A percentile compares a stretch with the other conserved stretches of the same genome.
These are phyloP conservation scores for Aeminium ludgeri DNA, from an alignment of 495 filamentous ascomycete genomes.

Conservation along the genomic window DNA sequence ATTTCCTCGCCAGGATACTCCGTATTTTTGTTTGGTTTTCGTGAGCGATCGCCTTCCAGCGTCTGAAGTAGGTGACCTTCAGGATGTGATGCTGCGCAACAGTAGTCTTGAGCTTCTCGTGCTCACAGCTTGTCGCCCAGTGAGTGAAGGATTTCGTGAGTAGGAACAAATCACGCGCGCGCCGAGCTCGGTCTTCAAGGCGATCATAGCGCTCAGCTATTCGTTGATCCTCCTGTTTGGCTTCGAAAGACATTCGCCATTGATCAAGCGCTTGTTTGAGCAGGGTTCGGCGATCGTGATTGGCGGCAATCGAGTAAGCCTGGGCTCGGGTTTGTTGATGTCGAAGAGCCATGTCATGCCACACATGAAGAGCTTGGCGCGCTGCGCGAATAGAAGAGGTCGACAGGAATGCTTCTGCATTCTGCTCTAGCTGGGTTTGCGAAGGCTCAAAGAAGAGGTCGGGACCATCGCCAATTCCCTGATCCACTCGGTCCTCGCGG, in stretches of 20 bases:
- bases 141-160: slow-evolving; percentile 57
- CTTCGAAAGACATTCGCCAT: slow-evolving; percentile 37
- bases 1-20: slow-evolving; percentile 40
- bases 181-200: slow-evolving; percentile 41
- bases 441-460: slow-evolving; percentile 35
- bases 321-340: slow-evolving; percentile 28
- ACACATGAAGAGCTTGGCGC: slow-evolving; percentile 33
- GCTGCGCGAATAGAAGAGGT: slow-evolving; percentile 33
- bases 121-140: slow-evolving; percentile 47
- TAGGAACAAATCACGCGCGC: slow-evolving; percentile 47
- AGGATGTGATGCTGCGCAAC: slow-evolving; percentile 52
- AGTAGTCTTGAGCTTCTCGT: slow-evolving; percentile 41
- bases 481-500: too few species aligned
- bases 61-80: slow-evolving; percentile 55
- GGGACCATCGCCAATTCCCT: neutral
- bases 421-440: slow-evolving; percentile 37
- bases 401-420: slow-evolving; percentile 43
- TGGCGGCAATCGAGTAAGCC: slow-evolving; percentile 34
- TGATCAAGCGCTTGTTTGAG: slow-evolving; percentile 38
- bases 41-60: slow-evolving; percentile 57
- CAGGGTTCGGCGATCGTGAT: slow-evolving; percentile 36
- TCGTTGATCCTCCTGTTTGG: slow-evolving; percentile 31
- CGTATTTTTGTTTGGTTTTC: slow-evolving; percentile 53
- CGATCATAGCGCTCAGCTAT: slow-evolving; percentile 46
- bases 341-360: slow-evolving; percentile 34